Evolutionary conservation across 2,329 filamentous ascomycete species (phyloP), one percentile per base, ranked within the genome.

Genomic region (Monascus ruber): DNA sequence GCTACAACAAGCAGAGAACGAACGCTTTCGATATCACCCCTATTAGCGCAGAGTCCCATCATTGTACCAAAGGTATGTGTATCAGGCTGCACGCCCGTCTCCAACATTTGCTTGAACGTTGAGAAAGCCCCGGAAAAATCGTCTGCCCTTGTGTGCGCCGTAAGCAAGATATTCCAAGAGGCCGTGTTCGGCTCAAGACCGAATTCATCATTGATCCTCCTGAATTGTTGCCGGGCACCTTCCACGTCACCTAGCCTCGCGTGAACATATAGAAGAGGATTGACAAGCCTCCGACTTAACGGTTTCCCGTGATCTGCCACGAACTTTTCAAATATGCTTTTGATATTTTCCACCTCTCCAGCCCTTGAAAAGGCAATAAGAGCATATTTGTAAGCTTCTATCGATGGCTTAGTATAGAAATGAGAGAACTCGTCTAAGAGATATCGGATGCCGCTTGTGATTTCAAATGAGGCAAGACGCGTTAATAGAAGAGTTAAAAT

Each of bases 161-260:
- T 77, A 34, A 96, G 68, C 26, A 94, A 61, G 24, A 80, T 78
- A 53, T 94, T 94, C 81, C 83, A 94, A 45, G 74, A 77, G 29
- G 69, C 56, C 1, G 72, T 58, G 46, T 77, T 75, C 5, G 80
- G 81, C 33, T 65, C 47, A 10, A 82, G 49, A 1, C 66, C 61
- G 50, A 79, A 80, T 36, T 76, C 67, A 5, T 62, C 50, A 24
- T 57, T 54, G 40, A 91, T 76, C n/a, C 71, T 67, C 35, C 76
- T 54, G 44, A 95, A 82, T 29, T 80, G 73, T 17, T 66, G 58
- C 36, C 74, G 63, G 0, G 81, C 76, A 37, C 74, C 68, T 3
- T 65, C 53, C 1, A 81, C 58, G 47, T 94, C 77, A 2, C 79
- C 83, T 36, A 76, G 68, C 41, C 76, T 73, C 1, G 85, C 80